Evolutionary conservation across 2,329 filamentous ascomycete genomes (phyloP), one percentile per base, ranked within the genome.

Genomic region (Exophiala spinifera): DNA sequence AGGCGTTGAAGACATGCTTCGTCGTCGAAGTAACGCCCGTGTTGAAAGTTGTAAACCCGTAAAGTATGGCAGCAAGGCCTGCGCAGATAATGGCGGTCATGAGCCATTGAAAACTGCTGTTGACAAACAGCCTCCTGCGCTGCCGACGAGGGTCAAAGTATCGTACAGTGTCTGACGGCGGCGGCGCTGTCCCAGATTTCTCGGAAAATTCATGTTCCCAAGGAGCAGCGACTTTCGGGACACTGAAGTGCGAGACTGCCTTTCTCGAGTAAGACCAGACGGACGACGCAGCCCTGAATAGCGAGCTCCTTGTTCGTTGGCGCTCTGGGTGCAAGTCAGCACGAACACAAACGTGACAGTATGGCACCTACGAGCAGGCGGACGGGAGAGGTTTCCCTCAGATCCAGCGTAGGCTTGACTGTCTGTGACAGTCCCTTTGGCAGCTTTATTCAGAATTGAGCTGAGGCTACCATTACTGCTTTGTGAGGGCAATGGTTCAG

Each of bases 1-100:
- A n/a, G 36, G 60, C 57, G 25, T 62, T 62, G 54, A 53, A 61
- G 31, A 54, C 6, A 19, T 59, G 50, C 28, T 59, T 61, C 11
- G 25, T 25, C 5, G 40, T 55, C 7, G 23, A 14, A 23, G 42
- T 59, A 19, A 59, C 20, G 7, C 56, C 56, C 25, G 13, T 31
- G 8, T 47, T 23, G 3, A 53, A 5, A 2, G 31, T 53, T 6
- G 57, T 53, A 34, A 57, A 60, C 19, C 51, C 54, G 15, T 54
- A 54, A 11, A 62, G n/a, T 23, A 15, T 33, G 15, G 45, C 43
- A 8, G 49, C 51, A 20, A 62, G 4, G 19, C 43, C 51, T n/a
- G 55, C 57, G 37, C 56, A 60, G 20, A 62, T 34, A 25, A 54
- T 8, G 6, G 49, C 50, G n/a, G 60, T 62, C 20, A 60, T 33